Conservation (phyloP, 2,329 filamentous ascomycete genomes). For the Cercospora nicotianae region DNA sequence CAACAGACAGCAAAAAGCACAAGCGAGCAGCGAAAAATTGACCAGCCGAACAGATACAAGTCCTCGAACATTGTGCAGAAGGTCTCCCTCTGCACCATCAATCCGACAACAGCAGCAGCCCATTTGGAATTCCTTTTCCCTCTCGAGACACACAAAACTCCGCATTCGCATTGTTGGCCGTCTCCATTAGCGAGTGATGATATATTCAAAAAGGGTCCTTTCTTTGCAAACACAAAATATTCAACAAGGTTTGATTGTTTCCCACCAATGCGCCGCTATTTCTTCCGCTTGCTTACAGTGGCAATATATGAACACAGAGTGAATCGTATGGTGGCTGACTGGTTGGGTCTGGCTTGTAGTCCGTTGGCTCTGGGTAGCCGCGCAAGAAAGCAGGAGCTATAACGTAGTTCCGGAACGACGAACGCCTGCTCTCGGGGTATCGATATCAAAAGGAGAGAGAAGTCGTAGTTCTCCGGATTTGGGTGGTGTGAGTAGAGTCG, state of each 20-base stretch:
- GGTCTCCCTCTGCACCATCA: not conserved
- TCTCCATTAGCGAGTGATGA: not conserved
- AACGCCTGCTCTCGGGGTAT: constrained; percentile 18
- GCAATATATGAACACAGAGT: not conserved
- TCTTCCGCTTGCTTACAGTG: not conserved
- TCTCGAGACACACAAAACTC: not conserved
- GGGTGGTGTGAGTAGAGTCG: not conserved
- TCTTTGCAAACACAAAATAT: not conserved
- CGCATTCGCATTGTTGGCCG: not conserved
- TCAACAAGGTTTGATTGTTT: not conserved
- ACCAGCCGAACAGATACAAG: not conserved
- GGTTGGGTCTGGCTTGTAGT: not conserved
- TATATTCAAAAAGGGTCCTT: not conserved
- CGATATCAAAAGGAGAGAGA: constrained; percentile 13
- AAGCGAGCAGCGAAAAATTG: not conserved
- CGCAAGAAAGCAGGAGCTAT: not conserved
- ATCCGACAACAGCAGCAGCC: not conserved
- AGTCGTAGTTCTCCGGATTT: not conserved
- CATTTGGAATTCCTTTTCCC: not conserved
- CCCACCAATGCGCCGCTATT: not conserved
- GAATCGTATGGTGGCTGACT: not conserved
- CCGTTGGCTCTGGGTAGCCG: not conserved
- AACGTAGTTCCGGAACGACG: constrained; percentile 6
- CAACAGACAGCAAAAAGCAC: not conserved
- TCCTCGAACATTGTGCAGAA: not conserved